These are phyloP conservation scores for Pleurotus giganteus DNA, from an alignment of 768 basidiomycete species.

Conservation along the genomic window DNA sequence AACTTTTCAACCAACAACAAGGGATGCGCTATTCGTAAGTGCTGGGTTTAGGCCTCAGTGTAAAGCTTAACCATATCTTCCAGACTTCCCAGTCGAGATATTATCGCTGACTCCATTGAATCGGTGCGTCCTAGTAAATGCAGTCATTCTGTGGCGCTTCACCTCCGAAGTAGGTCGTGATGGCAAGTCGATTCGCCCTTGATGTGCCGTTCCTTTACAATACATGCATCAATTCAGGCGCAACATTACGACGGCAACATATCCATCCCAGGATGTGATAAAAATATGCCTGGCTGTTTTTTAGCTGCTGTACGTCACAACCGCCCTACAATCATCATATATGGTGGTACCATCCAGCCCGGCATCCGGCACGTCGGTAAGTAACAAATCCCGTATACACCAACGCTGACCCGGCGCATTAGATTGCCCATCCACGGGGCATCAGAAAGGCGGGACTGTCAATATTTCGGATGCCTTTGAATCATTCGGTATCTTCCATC, in stretches of 20 bases:
- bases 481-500: slow-evolving; percentile 57
- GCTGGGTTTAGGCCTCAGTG: neutral
- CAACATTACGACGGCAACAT: slow-evolving; percentile 91
- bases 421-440: slow-evolving; percentile 81
- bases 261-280: slow-evolving; percentile 85
- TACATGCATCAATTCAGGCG: slow-evolving; percentile 41
- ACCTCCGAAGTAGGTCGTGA: slow-evolving; percentile 41
- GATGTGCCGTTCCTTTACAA: neutral
- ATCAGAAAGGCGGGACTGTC: slow-evolving; percentile 75
- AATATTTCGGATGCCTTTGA: slow-evolving; percentile 87
- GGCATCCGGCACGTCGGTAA: slow-evolving; percentile 68
- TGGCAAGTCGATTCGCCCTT: slow-evolving; percentile 33
- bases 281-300: slow-evolving; percentile 90
- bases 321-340: slow-evolving; percentile 83
- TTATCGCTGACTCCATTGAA: slow-evolving; percentile 90
- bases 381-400: slow-evolving; percentile 15
- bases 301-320: slow-evolving; percentile 88
- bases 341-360: slow-evolving; percentile 81
- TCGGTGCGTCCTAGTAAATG: slow-evolving; percentile 41
- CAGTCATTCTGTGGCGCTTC: slow-evolving; percentile 2
- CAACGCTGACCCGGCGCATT: slow-evolving; percentile 10
- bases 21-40: slow-evolving; percentile 88
- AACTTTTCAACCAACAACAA: slow-evolving; percentile 21
- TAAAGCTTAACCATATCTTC: neutral
- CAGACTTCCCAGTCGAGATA: slow-evolving; percentile 81